Conservation (phyloP, 352 stramenopile species). For the Blastocystis sp. region DNA sequence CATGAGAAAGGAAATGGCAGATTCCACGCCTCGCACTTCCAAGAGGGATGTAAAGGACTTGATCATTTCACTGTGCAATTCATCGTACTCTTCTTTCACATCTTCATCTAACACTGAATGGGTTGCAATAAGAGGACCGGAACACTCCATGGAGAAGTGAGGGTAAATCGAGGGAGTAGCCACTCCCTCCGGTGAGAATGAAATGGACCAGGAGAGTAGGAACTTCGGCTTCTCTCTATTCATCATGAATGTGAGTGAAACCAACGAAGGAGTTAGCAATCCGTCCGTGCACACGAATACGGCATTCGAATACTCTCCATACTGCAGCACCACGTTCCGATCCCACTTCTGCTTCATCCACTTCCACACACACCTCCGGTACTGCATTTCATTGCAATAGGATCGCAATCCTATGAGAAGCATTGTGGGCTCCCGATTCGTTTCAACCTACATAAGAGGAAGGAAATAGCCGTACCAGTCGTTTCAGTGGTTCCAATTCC, state of each 20-base stretch:
- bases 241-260: neutral
- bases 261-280: constrained; percentile 1
- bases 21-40: neutral
- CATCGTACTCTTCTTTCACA: neutral
- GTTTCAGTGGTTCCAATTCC: constrained; percentile 32
- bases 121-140: neutral
- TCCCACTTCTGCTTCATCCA: constrained; percentile 60
- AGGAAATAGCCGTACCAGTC: neutral
- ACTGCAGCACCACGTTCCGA: constrained; percentile 1
- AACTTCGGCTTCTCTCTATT: constrained; percentile 28
- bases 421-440: constrained; percentile 5
- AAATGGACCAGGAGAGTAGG: constrained; percentile 23
- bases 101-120: neutral
- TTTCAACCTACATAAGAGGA: neutral
- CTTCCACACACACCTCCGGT: constrained; percentile 7
- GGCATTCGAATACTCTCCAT: constrained; percentile 16
- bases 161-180: neutral
- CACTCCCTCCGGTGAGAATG: neutral
- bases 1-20: neutral
- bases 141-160: neutral
- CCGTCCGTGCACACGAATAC: constrained; percentile 12
- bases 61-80: neutral
- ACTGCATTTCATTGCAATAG: constrained; percentile 46
- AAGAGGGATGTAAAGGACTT: neutral
- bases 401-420: constrained; percentile 46